phyloP scores from a whole-genome alignment of 179 eudicot species.

The Camellia oleifera region DNA sequence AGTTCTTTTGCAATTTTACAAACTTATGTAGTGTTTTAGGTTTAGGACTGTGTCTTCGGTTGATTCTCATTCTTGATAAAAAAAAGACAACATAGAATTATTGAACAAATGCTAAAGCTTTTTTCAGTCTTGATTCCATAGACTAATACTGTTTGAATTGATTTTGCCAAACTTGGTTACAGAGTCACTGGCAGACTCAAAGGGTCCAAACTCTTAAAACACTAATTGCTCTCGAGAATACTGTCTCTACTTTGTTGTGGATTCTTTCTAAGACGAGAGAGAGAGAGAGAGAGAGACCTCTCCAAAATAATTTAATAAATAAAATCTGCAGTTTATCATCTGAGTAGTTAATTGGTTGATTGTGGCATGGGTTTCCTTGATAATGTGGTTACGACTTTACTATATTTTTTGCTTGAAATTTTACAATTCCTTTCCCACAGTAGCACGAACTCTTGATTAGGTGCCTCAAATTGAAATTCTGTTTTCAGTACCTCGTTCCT shows the following conservation, averaged over 20 bases:
- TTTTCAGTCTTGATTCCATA: neutral
- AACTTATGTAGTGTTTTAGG: neutral
- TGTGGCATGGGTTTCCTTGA: neutral
- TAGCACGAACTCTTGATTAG: neutral
- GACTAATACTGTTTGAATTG: neutral
- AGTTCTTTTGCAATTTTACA: neutral
- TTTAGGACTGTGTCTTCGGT: neutral
- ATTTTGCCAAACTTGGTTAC: neutral
- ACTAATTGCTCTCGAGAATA: neutral
- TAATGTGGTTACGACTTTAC: neutral
- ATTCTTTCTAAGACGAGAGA: too few species aligned
- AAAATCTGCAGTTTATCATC: neutral
- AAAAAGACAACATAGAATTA: neutral
- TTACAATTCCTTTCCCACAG: neutral
- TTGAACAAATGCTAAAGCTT: neutral
- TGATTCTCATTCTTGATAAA: slow-evolving; percentile 1
- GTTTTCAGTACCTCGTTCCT: neutral
- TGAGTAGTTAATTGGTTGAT: neutral
- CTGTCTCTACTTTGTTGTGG: neutral
- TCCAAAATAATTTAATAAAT: neutral
- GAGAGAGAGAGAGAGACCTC: too few species aligned
- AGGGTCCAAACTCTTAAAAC: neutral
- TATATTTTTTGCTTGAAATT: neutral
- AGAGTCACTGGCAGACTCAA: neutral
- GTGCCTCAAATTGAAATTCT: neutral